Conservation (phyloP, 129 eudicot genomes). For the Gnaphalium uliginosum region DNA sequence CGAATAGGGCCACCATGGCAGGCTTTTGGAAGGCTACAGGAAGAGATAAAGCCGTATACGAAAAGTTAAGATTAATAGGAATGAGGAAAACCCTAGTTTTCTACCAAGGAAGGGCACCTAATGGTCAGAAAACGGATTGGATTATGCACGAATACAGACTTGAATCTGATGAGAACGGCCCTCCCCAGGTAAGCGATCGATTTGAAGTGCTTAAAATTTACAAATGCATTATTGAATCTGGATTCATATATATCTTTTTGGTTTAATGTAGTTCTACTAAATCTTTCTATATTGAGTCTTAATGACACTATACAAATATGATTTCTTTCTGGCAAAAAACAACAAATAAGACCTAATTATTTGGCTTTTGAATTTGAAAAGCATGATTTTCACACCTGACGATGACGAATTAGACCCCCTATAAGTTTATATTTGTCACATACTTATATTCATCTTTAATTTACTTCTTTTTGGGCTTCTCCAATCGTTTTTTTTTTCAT, state of each 20-base stretch:
- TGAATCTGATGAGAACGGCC: constrained; percentile 78
- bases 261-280: too few relatives aligned
- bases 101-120: constrained; percentile 94
- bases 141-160: constrained; percentile 96
- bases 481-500: background rate
- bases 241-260: too few relatives aligned
- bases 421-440: background rate
- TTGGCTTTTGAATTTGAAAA: background rate
- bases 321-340: background rate
- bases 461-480: background rate
- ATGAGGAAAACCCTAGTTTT: constrained; percentile 97
- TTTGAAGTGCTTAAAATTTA: background rate
- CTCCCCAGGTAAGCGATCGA: constrained; percentile 66
- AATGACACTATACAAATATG: too few relatives aligned
- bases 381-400: background rate
- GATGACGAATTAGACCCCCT: background rate
- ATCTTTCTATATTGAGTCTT: background rate
- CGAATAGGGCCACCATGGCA: constrained; percentile 85
- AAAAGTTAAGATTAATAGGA: constrained; percentile 66
- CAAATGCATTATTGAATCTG: too few relatives aligned
- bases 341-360: background rate
- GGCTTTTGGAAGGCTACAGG: constrained; percentile 99
- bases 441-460: background rate
- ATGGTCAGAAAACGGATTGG: constrained; percentile 93
- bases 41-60: constrained; percentile 87